A percentile compares a stretch with the other conserved stretches of the same genome.
Evolutionary conservation across 202 grass and related monocot genomes (phyloP).

Genomic region (Carex arenaria): DNA sequence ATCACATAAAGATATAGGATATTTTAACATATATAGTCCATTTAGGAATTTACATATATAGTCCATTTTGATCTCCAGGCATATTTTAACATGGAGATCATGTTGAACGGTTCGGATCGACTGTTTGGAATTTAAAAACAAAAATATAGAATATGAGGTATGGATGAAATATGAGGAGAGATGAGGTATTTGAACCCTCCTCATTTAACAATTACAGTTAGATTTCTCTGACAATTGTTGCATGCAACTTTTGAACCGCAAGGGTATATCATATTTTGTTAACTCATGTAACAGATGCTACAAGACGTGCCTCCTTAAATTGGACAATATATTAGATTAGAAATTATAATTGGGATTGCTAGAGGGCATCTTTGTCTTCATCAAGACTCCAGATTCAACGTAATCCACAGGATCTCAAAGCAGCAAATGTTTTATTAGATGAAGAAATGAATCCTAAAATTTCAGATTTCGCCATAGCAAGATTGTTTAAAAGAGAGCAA

Average conservation of each 20-base stretch:
- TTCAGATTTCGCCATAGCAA: slow-evolving; percentile 62
- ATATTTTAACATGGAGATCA: too few species aligned
- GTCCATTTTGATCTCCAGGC: too few species aligned
- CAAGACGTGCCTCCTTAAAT: slow-evolving; percentile 17
- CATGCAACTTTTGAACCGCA: too few species aligned
- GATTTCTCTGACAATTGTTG: too few species aligned
- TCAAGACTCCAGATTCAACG: slow-evolving; percentile 58
- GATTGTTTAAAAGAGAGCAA: slow-evolving; percentile 24
- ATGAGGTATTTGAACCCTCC: too few species aligned
- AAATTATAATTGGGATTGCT: slow-evolving; percentile 41
- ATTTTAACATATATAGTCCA: too few species aligned
- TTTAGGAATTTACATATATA: too few species aligned
- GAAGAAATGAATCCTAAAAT: slow-evolving; percentile 62
- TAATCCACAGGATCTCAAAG: slow-evolving; percentile 71
- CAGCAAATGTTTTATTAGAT: slow-evolving; percentile 57
- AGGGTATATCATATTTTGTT: not conserved
- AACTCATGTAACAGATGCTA: slow-evolving; percentile 22
- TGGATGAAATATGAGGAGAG: too few species aligned
- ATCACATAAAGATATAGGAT: slow-evolving; percentile 7
- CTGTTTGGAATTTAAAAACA: too few species aligned
- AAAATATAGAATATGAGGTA: too few species aligned
- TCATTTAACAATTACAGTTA: too few species aligned
- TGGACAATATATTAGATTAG: slow-evolving; percentile 47
- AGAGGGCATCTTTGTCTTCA: slow-evolving; percentile 66
- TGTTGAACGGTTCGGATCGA: too few species aligned